Conservation (phyloP, 371 early-diverging fungal genomes). For the Mucor irregularis region DNA sequence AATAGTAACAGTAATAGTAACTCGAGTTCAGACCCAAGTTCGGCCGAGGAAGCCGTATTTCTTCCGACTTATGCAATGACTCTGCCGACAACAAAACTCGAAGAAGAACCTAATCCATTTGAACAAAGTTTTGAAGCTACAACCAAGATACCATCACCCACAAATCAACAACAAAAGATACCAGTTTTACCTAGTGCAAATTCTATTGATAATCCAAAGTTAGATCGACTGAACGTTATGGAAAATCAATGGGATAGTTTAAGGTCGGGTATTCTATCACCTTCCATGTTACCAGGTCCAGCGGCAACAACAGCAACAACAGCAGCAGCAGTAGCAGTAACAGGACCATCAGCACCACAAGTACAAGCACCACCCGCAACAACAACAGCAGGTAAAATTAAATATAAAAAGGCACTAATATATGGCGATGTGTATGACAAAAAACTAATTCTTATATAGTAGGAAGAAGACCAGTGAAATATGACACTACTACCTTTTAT, state of each 20-base stretch:
- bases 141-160: background rate
- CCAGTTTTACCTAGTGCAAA: background rate
- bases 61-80: conserved; percentile 17
- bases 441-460: too few species aligned
- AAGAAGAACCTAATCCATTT: conserved; percentile 32
- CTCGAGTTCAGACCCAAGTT: conserved; percentile 1
- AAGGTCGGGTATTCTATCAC: conserved; percentile 9
- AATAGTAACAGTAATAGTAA: background rate
- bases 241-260: conserved; percentile 7
- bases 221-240: background rate
- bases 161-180: background rate
- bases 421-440: too few species aligned
- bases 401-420: background rate
- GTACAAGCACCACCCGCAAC: too few species aligned
- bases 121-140: conserved; percentile 26
- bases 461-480: background rate
- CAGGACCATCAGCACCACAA: too few species aligned
- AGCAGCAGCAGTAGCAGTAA: too few species aligned
- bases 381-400: background rate
- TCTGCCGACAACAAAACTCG: conserved; percentile 23
- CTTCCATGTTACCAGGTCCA: conserved; percentile 12
- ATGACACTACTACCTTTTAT: conserved; percentile 2
- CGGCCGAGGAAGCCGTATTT: conserved; percentile 16
- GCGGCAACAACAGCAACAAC: conserved; percentile 1
- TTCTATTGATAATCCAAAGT: background rate